Conservation (phyloP, 2,329 filamentous ascomycete species). For the Delphinella strobiligena region DNA sequence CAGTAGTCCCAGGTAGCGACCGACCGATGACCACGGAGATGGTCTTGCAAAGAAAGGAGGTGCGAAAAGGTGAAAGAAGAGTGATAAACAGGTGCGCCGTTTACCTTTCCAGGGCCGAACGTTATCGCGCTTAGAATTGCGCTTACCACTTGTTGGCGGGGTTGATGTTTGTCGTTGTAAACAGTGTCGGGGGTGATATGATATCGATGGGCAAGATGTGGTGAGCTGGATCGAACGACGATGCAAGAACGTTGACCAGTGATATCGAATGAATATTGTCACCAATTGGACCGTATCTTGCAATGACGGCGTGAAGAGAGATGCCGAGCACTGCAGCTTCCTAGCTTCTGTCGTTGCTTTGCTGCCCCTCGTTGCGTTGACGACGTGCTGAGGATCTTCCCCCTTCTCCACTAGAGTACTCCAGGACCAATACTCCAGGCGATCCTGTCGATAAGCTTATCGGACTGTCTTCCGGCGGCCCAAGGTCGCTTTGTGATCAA, state of each 20-base stretch:
- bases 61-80: not conserved
- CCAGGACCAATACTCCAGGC: not conserved
- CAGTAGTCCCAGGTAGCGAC: no score
- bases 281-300: constrained; percentile 3
- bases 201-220: not conserved
- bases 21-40: no score
- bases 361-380: not conserved
- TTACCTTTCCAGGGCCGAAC: not conserved
- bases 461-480: not conserved
- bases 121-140: not conserved
- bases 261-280: no score
- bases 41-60: not conserved
- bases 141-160: not conserved
- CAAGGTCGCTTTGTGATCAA: not conserved
- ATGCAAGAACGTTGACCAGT: not conserved
- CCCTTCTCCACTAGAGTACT: not conserved
- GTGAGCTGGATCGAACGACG: not conserved
- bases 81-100: not conserved
- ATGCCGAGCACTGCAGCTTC: not conserved
- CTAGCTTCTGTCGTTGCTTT: not conserved
- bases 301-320: not conserved
- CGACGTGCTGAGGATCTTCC: no score
- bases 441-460: not conserved
- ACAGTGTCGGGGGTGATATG: not conserved
- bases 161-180: not conserved